These are phyloP conservation scores for Tetrapisispora iriomotensis DNA, from an alignment of 805 yeast genomes.

Conservation along the genomic window DNA sequence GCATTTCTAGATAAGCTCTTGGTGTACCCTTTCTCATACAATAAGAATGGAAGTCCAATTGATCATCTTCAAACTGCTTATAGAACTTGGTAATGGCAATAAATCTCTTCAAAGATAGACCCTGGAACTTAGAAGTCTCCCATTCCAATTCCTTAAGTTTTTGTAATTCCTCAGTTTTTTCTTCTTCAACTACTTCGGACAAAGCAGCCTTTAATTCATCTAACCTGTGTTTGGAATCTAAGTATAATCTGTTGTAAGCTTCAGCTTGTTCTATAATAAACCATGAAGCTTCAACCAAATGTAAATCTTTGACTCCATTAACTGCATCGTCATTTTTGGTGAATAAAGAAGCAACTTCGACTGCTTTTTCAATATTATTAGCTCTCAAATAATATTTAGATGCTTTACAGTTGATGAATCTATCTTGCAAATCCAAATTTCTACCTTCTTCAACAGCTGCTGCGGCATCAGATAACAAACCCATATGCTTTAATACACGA, in stretches of 20 bases:
- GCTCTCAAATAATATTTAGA: conserved; percentile 78
- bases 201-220: conserved; percentile 7
- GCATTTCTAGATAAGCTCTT: conserved; percentile 65
- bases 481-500: conserved; percentile 62
- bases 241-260: conserved; percentile 57
- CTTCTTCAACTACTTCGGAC: conserved; percentile 13
- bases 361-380: conserved; percentile 61
- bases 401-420: conserved; percentile 83
- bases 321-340: conserved; percentile 73
- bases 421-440: conserved; percentile 71
- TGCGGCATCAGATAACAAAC: conserved; percentile 54
- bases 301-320: conserved; percentile 82
- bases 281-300: conserved; percentile 87
- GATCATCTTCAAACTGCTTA: conserved; percentile 68
- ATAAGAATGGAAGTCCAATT: conserved; percentile 89
- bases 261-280: conserved; percentile 78
- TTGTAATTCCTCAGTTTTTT: conserved; percentile 23
- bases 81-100: conserved; percentile 56
- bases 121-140: conserved; percentile 39
- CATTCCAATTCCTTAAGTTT: conserved; percentile 32
- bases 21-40: conserved; percentile 87
- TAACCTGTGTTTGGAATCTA: conserved; percentile 21
- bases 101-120: conserved; percentile 74
- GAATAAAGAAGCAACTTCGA: conserved; percentile 64
- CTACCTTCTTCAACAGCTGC: conserved; percentile 62